phyloP scores from a whole-genome alignment of 2,329 filamentous ascomycete genomes.

The Purpureocillium lavendulum region DNA sequence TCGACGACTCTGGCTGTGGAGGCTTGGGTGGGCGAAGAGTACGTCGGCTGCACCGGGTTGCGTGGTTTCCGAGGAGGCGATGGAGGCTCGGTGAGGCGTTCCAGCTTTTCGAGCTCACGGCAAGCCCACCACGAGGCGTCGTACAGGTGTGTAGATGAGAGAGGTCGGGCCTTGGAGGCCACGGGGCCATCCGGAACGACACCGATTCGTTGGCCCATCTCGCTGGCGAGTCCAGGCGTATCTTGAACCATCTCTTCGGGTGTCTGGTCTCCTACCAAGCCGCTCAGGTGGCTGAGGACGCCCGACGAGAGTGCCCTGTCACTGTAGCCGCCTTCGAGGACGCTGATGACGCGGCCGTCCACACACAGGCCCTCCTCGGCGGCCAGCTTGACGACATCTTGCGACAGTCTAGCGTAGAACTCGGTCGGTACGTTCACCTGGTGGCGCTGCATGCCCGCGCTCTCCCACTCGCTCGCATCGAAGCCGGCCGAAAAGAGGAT shows the following conservation, averaged over 20 bases:
- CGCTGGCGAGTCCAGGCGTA: conserved; percentile 40
- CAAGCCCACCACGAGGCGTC: conserved; percentile 66
- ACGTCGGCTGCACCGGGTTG: conserved; percentile 56
- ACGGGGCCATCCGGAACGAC: conserved; percentile 24
- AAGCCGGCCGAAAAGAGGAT: conserved; percentile 96
- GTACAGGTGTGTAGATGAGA: conserved; percentile 37
- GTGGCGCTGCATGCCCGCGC: conserved; percentile 88
- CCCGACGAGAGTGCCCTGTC: conserved; percentile 84
- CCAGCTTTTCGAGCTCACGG: conserved; percentile 59
- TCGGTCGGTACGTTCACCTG: conserved; percentile 93
- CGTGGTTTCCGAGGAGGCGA: conserved; percentile 45
- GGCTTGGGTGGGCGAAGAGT: conserved; percentile 79
- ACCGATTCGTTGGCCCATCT: conserved; percentile 48
- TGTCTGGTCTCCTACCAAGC: conserved; percentile 55
- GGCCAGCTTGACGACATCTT: conserved; percentile 75
- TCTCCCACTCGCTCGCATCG: conserved; percentile 93
- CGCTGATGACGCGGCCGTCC: conserved; percentile 82
- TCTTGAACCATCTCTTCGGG: conserved; percentile 24
- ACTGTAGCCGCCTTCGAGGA: conserved; percentile 93
- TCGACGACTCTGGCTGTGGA: conserved; percentile 74
- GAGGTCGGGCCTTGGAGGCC: conserved; percentile 2
- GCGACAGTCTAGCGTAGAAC: conserved; percentile 87
- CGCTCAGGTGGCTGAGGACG: conserved; percentile 82
- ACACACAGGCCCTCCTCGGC: conserved; percentile 69
- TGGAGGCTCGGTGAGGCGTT: conserved; percentile 45